Percentiles rank a stretch among this genome's conserved stretches.
These are phyloP conservation scores for Diddensiella santjacobensis DNA, from an alignment of 805 yeast genomes.

Conservation along the genomic window DNA sequence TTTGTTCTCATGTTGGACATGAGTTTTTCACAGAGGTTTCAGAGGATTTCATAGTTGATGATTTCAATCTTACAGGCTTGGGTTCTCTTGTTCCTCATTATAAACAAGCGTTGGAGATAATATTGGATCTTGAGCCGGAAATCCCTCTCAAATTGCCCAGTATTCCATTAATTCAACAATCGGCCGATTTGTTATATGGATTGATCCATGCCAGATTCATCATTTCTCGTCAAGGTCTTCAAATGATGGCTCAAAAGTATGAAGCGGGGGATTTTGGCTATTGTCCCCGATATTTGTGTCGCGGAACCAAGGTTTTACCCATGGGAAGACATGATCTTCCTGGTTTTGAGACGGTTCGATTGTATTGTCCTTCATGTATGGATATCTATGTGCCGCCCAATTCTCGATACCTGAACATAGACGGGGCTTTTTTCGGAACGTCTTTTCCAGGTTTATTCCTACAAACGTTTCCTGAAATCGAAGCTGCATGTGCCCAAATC, in stretches of 20 bases:
- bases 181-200: slow-evolving; percentile 91
- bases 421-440: slow-evolving; percentile 97
- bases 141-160: slow-evolving; percentile 57
- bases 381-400: slow-evolving; percentile 87
- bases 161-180: slow-evolving; percentile 74
- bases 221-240: slow-evolving; percentile 82
- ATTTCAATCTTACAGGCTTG: slow-evolving; percentile 90
- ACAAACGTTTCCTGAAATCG: slow-evolving; percentile 88
- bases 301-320: slow-evolving; percentile 85
- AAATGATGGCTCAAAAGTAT: slow-evolving; percentile 83
- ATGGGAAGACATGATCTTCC: slow-evolving; percentile 88
- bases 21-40: slow-evolving; percentile 90
- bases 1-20: slow-evolving; percentile 74
- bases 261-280: slow-evolving; percentile 85
- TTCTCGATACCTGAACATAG: slow-evolving; percentile 81
- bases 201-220: slow-evolving; percentile 91
- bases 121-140: slow-evolving; percentile 75
- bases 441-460: slow-evolving; percentile 91
- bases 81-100: slow-evolving; percentile 83
- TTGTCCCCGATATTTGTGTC: slow-evolving; percentile 87
- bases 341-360: slow-evolving; percentile 85
- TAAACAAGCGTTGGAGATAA: slow-evolving; percentile 85
- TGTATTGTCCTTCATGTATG: slow-evolving; percentile 92
- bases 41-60: slow-evolving; percentile 92
- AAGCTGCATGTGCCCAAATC: slow-evolving; percentile 63